Evolutionary conservation across 73 alveolate genomes (phyloP).

Genomic region (Tetrahymena borealis): DNA sequence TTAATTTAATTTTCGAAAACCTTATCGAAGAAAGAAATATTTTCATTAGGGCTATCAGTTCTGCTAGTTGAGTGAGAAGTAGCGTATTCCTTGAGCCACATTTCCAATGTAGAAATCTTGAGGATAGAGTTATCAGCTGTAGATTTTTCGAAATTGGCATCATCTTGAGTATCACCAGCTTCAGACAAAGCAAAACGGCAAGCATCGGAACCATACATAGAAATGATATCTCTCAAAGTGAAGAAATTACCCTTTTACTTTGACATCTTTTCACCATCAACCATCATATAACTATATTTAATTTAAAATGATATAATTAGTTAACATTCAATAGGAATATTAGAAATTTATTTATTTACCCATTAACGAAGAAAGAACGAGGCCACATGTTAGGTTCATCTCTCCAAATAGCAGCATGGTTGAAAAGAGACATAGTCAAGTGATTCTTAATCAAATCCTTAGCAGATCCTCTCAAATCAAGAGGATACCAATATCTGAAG

Average conservation of each 20-base stretch:
- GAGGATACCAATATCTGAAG: slow-evolving; percentile 97
- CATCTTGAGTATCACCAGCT: slow-evolving; percentile 97
- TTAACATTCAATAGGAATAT: too few relatives aligned
- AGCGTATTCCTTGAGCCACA: slow-evolving; percentile 68
- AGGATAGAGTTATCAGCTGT: slow-evolving; percentile 77
- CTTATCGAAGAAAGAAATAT: slow-evolving; percentile 60
- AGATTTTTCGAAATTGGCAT: slow-evolving; percentile 89
- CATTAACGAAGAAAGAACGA: slow-evolving; percentile 96
- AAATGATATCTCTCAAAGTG: slow-evolving; percentile 84
- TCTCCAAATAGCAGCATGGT: slow-evolving; percentile 99
- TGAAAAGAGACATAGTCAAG: slow-evolving; percentile 94
- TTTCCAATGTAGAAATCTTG: slow-evolving; percentile 76
- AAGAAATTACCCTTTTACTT: slow-evolving; percentile 95
- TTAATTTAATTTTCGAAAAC: slow-evolving; percentile 86
- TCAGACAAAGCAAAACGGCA: slow-evolving; percentile 97
- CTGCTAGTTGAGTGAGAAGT: slow-evolving; percentile 41
- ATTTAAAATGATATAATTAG: too few relatives aligned
- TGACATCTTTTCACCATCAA: slow-evolving; percentile 95
- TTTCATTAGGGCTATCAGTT: slow-evolving; percentile 44
- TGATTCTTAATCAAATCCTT: slow-evolving; percentile 98
- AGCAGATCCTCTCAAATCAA: slow-evolving; percentile 98
- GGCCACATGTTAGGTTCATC: slow-evolving; percentile 87
- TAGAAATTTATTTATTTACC: slow-evolving; percentile 16
- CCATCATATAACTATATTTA: slow-evolving; percentile 65
- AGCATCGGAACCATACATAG: slow-evolving; percentile 94